Base-by-base conservation (phyloP, 1,284 basidiomycete genomes). In the Leucoagaricus sp. region DNA sequence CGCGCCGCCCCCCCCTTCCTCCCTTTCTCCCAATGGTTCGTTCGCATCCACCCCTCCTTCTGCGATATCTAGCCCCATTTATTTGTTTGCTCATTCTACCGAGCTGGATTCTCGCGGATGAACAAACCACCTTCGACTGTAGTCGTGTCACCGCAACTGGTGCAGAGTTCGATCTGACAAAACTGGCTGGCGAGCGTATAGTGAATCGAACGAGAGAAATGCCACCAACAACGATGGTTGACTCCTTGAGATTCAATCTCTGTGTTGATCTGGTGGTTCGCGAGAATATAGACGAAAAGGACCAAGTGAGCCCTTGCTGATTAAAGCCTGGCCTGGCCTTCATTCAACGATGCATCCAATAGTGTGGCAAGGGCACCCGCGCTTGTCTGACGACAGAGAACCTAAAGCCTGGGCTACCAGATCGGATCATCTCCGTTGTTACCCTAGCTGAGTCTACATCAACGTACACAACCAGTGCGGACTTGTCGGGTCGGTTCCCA, bases 301-400 rank as follows among this genome's bases (percentile, higher is more conserved):
- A 93, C 71, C 89, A 92, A 81, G 90, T 91, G 69, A 63, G 80
- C 67, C n/a, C 28, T 49, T 23, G 58, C 41, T 36, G 21, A 31
- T 23, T 49, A 12, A 26, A 4, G 7, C 36, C 26, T 26, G 36
- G n/a, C 29, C 34, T 44, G 26, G 17, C n/a, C 36, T 25, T 36
- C 13, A 34, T 36, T 55, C 40, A 42, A 42, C 25, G 8, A 34
- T 50, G 45, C 38, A 49, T 61, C 51, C 34, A 60, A 33, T 63
- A 93, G 90, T 93, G 91, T 74, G 71, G 80, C 33, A 57, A 65
- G 34, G 87, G 48, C 15, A 88, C 87, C 42, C 77, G 85, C 64
- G 89, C 83, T 52, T 93, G 91, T 69, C 73, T 91, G 33, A 87
- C 83, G 3, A 82, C 79, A 63, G 79, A 78, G 36, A 91, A 90